phyloP scores from a whole-genome alignment of 176 grass and related monocot genomes.

The Themeda triandra region DNA sequence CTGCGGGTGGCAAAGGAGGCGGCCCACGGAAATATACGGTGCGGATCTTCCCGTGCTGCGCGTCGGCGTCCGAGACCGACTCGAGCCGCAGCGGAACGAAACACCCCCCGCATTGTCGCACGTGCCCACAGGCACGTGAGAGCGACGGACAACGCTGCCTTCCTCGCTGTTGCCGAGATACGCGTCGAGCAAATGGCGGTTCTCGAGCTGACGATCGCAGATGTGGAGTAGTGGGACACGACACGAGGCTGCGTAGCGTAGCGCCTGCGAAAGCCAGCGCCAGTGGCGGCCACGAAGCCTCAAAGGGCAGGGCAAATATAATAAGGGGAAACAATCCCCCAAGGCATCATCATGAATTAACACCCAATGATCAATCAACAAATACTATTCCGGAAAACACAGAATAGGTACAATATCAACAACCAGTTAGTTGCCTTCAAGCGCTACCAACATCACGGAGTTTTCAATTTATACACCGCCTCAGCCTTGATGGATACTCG shows the following conservation, averaged over 20 bases:
- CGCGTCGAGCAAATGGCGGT: neutral
- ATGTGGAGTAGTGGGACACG: too few species aligned
- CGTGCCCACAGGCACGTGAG: neutral
- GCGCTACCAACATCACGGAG: neutral
- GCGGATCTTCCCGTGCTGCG: neutral
- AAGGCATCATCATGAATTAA: constrained; percentile 5
- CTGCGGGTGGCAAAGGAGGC: neutral
- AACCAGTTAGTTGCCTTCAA: neutral
- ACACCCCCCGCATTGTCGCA: neutral
- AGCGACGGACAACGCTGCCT: too few species aligned
- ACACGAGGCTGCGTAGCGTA: too few species aligned
- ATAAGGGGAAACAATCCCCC: neutral
- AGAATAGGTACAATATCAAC: neutral
- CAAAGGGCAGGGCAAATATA: neutral
- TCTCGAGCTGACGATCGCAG: neutral
- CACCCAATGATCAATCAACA: constrained; percentile 2
- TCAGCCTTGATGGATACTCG: neutral
- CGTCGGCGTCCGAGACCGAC: neutral
- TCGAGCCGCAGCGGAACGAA: neutral
- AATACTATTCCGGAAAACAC: neutral
- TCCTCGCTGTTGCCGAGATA: too few species aligned
- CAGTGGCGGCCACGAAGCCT: neutral
- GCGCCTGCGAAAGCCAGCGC: neutral
- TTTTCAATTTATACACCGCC: constrained; percentile 18
- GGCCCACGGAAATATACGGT: neutral